Conservation (phyloP, 1,284 basidiomycete species). For the Mycosarcoma mackinlayi region DNA sequence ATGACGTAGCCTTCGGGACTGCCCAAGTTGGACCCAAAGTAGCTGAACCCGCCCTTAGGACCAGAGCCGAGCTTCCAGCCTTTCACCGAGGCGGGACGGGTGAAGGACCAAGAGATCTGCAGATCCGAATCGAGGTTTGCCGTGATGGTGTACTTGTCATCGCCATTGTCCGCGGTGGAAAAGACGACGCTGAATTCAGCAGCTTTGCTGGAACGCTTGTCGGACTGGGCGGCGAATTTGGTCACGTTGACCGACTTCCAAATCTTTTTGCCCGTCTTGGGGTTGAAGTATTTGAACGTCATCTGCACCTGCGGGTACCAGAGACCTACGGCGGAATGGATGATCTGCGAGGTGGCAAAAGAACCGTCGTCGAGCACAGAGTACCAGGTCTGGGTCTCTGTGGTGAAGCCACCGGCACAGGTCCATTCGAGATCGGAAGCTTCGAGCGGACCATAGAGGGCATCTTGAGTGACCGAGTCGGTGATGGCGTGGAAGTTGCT, state of each 20-base stretch:
- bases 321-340: conserved; percentile 90
- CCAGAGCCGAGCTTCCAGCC: conserved; percentile 95
- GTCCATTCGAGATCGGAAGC: conserved; percentile 83
- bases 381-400: conserved; percentile 94
- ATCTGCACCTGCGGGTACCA: conserved; percentile 97
- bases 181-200: conserved; percentile 83
- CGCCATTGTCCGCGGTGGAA: conserved; percentile 75
- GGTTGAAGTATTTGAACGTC: conserved; percentile 89
- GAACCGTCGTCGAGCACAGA: conserved; percentile 83
- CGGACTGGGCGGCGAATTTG: conserved; percentile 77
- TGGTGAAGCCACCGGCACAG: conserved; percentile 82
- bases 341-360: conserved; percentile 87
- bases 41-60: conserved; percentile 85
- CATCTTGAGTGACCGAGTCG: conserved; percentile 53
- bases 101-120: conserved; percentile 81
- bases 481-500: conserved; percentile 65
- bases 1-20: conserved; percentile 61
- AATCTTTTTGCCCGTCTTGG: conserved; percentile 77
- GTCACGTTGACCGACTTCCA: conserved; percentile 93
- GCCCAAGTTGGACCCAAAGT: conserved; percentile 76
- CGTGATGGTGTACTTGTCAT: conserved; percentile 79
- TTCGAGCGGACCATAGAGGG: conserved; percentile 77
- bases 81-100: conserved; percentile 77
- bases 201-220: conserved; percentile 88
- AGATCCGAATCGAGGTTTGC: conserved; percentile 84